Evolutionary conservation across 495 filamentous ascomycete genomes (phyloP).

Genomic region (Trichoderma parareesei): DNA sequence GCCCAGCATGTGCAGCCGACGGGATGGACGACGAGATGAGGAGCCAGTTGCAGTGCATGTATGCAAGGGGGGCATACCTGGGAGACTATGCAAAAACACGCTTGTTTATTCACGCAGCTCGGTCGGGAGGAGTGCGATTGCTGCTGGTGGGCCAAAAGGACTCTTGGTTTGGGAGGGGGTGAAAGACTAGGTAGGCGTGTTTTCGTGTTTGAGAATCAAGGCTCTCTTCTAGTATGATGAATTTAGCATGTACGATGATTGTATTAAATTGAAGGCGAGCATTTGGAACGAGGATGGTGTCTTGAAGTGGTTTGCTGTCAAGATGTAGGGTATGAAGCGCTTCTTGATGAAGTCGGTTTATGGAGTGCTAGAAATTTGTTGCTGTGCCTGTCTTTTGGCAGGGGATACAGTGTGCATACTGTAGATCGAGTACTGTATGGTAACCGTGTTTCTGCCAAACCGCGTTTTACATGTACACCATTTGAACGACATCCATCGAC

Average conservation of each 20-base stretch:
- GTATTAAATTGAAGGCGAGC: neutral
- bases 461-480: neutral
- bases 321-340: too few relatives aligned
- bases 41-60: neutral
- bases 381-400: neutral
- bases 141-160: neutral
- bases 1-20: neutral
- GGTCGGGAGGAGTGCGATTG: neutral
- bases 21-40: neutral
- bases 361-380: neutral
- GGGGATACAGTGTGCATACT: neutral
- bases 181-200: neutral
- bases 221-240: neutral
- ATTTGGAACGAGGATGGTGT: neutral
- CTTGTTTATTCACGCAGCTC: neutral
- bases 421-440: neutral
- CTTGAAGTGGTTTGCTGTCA: neutral
- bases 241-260: neutral
- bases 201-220: slow-evolving; percentile 4
- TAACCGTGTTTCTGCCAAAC: neutral
- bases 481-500: too few relatives aligned
- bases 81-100: neutral
- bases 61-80: neutral
- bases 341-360: too few relatives aligned
- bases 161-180: neutral